Conservation (phyloP, 371 early-diverging fungal genomes). For the Mortierella sp. region DNA sequence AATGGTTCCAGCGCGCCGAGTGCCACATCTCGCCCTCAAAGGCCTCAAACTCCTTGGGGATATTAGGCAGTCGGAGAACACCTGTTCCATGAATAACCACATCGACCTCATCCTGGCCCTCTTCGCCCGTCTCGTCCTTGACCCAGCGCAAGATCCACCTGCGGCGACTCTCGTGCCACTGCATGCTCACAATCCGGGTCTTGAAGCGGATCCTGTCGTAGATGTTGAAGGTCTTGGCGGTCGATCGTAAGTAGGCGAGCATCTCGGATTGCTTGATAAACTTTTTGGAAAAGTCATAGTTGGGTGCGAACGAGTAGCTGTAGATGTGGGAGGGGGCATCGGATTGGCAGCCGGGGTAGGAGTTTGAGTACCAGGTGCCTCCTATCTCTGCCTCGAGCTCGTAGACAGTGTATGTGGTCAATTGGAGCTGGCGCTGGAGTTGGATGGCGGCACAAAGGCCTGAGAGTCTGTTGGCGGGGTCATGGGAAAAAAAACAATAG, state of each 20-base stretch:
- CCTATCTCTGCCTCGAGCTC: conserved; percentile 50
- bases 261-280: conserved; percentile 40
- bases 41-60: conserved; percentile 49
- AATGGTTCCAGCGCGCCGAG: conserved; percentile 48
- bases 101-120: conserved; percentile 32
- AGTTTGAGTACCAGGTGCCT: conserved; percentile 47
- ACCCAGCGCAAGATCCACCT: conserved; percentile 50
- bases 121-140: conserved; percentile 11
- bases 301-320: conserved; percentile 54
- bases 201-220: conserved; percentile 50
- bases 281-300: conserved; percentile 41
- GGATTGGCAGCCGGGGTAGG: conserved; percentile 47
- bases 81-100: conserved; percentile 36
- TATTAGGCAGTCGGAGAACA: conserved; percentile 32
- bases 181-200: conserved; percentile 37
- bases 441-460: conserved; percentile 52
- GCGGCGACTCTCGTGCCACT: conserved; percentile 38
- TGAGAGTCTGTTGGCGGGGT: conserved; percentile 17
- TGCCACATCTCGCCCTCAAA: conserved; percentile 50
- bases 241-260: conserved; percentile 29
- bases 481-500: neutral
- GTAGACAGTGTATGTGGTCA: conserved; percentile 43
- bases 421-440: conserved; percentile 43
- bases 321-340: conserved; percentile 42
- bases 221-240: conserved; percentile 46